Conservation (phyloP, 768 basidiomycete genomes). For the Serendipita indica region DNA sequence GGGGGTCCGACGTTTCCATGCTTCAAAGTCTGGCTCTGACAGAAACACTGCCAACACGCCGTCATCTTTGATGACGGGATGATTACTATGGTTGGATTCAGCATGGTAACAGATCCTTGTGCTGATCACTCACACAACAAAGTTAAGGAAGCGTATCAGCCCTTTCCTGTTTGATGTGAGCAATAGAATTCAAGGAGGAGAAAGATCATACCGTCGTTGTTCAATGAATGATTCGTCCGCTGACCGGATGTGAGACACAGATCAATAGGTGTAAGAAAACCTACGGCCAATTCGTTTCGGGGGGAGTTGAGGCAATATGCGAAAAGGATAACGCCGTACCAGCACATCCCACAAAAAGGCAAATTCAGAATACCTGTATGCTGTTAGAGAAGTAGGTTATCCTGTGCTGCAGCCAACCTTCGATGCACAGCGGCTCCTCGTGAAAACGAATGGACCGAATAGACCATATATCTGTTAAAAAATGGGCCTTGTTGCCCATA, state of each 20-base stretch:
- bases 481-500: slow-evolving; percentile 88
- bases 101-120: background rate
- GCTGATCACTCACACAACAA: slow-evolving; percentile 44
- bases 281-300: slow-evolving; percentile 85
- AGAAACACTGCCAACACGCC: slow-evolving; percentile 70
- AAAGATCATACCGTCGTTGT: slow-evolving; percentile 50
- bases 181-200: background rate
- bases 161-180: slow-evolving; percentile 42
- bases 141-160: slow-evolving; percentile 62
- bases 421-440: slow-evolving; percentile 25
- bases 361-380: slow-evolving; percentile 74
- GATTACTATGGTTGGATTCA: slow-evolving; percentile 42
- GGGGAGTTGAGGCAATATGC: slow-evolving; percentile 71
- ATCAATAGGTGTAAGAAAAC: slow-evolving; percentile 20
- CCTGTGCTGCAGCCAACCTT: slow-evolving; percentile 39
- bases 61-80: slow-evolving; percentile 82
- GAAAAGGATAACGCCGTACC: slow-evolving; percentile 79
- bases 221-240: slow-evolving; percentile 87
- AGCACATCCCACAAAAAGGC: slow-evolving; percentile 79
- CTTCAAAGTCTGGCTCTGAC: slow-evolving; percentile 68
- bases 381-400: slow-evolving; percentile 12
- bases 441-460: slow-evolving; percentile 37
- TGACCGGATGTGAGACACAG: slow-evolving; percentile 21
- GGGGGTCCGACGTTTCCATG: slow-evolving; percentile 65
- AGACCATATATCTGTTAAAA: slow-evolving; percentile 73